Conservation (phyloP, 352 stramenopile species). For the Pilasporangium apinafurcum region DNA sequence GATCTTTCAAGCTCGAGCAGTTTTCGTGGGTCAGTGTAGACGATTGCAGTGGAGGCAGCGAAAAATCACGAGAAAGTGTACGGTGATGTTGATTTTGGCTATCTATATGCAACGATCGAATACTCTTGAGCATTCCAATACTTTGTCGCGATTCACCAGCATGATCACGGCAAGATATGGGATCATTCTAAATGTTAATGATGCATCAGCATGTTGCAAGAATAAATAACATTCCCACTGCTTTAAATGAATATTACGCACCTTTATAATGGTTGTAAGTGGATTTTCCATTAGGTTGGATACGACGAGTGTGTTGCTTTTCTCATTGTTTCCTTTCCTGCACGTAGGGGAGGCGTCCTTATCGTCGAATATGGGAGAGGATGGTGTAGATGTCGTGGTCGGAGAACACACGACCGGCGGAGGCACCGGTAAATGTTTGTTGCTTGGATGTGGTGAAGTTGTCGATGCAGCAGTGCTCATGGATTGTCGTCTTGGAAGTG, state of each 20-base stretch:
- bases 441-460: not conserved
- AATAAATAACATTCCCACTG: not conserved
- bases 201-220: not conserved
- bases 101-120: slow-evolving; percentile 18
- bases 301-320: slow-evolving; percentile 11
- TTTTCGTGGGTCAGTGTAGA: slow-evolving; percentile 48
- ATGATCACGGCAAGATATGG: not conserved
- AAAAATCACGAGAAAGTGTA: slow-evolving; percentile 50
- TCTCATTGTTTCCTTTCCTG: slow-evolving; percentile 11
- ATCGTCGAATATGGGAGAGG: slow-evolving; percentile 1
- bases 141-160: slow-evolving; percentile 1
- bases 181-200: not conserved
- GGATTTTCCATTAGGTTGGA: slow-evolving; percentile 5
- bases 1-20: slow-evolving; percentile 69
- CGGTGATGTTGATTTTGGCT: slow-evolving; percentile 16
- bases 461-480: slow-evolving; percentile 16
- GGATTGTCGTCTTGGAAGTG: slow-evolving; percentile 35
- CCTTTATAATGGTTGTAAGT: not conserved
- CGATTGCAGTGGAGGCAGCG: slow-evolving; percentile 29
- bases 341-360: slow-evolving; percentile 18
- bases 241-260: not conserved
- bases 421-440: not conserved
- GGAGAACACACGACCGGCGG: not conserved
- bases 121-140: slow-evolving; percentile 16
- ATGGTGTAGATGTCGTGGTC: not conserved